These are phyloP conservation scores for Phytophthora litchii DNA, from an alignment of 352 stramenopile genomes.

Conservation along the genomic window DNA sequence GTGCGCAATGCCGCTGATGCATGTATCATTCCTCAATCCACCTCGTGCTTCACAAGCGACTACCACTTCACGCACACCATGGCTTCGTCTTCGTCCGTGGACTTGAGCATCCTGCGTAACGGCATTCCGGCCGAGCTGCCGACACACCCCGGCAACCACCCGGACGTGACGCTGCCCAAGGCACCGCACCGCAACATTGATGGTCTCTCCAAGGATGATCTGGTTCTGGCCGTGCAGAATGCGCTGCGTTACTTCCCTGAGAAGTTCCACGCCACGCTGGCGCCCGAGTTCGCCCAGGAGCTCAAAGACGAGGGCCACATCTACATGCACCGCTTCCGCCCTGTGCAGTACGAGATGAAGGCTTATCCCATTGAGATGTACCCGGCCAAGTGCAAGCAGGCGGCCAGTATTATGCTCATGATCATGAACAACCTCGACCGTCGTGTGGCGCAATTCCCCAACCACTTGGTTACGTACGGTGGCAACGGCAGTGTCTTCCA, in stretches of 20 bases:
- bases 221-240: slow-evolving; percentile 85
- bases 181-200: slow-evolving; percentile 60
- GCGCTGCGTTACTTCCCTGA: slow-evolving; percentile 88
- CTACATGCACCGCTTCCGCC: slow-evolving; percentile 91
- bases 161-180: slow-evolving; percentile 55
- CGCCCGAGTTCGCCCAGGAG: slow-evolving; percentile 87
- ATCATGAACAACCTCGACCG: slow-evolving; percentile 93
- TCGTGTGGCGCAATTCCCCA: slow-evolving; percentile 86
- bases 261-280: slow-evolving; percentile 67
- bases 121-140: slow-evolving; percentile 60
- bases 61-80: slow-evolving; percentile 18
- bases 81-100: slow-evolving; percentile 36
- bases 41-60: slow-evolving; percentile 14
- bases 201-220: slow-evolving; percentile 58
- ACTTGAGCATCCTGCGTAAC: slow-evolving; percentile 52
- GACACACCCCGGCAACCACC: slow-evolving; percentile 57
- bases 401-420: slow-evolving; percentile 89
- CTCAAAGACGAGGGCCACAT: slow-evolving; percentile 90
- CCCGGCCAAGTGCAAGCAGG: slow-evolving; percentile 72
- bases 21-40: slow-evolving; percentile 32
- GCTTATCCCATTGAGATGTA: slow-evolving; percentile 85
- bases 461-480: slow-evolving; percentile 90
- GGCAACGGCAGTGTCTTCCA: slow-evolving; percentile 90
- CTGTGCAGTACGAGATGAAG: slow-evolving; percentile 89
- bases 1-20: slow-evolving; percentile 13